Evolutionary conservation across 2,329 filamentous ascomycete species (phyloP).

Genomic region (Ascochyta clinopodiicola): DNA sequence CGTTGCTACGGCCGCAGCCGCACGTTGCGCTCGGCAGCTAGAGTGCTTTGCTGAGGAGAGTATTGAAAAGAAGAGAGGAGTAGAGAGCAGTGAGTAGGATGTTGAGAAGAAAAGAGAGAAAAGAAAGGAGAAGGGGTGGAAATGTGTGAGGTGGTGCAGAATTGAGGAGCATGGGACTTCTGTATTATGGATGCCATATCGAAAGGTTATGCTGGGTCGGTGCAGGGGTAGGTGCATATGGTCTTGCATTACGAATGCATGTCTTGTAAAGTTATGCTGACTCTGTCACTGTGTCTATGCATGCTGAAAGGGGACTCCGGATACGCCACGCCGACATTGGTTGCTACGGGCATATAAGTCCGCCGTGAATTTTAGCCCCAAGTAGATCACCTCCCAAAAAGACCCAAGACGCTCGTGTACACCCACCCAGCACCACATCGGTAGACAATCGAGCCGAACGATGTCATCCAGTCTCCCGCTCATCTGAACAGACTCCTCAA

Average conservation of each 20-base stretch:
- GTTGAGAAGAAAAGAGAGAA: no score
- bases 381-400: not conserved
- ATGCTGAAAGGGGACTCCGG: not conserved
- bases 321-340: not conserved
- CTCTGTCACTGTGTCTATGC: not conserved
- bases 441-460: not conserved
- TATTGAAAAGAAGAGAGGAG: no score
- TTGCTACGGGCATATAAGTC: not conserved
- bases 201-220: no score
- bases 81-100: no score
- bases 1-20: not conserved
- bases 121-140: no score
- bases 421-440: not conserved
- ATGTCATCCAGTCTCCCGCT: not conserved
- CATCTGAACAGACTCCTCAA: constrained; percentile 63
- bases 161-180: no score
- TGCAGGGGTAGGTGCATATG: no score
- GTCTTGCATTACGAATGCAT: not conserved
- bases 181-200: no score
- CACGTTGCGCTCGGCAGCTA: not conserved
- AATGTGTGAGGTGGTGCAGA: no score
- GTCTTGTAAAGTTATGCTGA: not conserved
- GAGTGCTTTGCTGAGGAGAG: no score
- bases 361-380: not conserved
- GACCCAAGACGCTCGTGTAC: not conserved